A percentile compares a stretch with the other conserved stretches of the same genome.
phyloP scores from a whole-genome alignment of 2,329 filamentous ascomycete species.

The Colletotrichum neosansevieriae region DNA sequence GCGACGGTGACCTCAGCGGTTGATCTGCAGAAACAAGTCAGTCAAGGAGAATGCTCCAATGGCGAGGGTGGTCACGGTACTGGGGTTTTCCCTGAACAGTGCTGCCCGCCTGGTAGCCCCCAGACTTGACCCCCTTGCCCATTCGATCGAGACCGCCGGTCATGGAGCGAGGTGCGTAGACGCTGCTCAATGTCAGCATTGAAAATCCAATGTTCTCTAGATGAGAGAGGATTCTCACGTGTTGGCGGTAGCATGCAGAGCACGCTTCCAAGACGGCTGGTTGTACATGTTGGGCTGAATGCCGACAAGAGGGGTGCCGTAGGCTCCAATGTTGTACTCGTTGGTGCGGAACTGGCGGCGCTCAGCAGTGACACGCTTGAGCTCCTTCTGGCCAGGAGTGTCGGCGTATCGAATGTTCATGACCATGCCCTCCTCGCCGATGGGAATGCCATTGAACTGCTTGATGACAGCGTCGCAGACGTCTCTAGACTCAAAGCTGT shows the following conservation, averaged over 20 bases:
- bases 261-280: constrained; percentile 53
- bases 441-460: constrained; percentile 83
- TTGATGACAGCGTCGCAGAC: constrained; percentile 91
- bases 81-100: constrained; percentile 40
- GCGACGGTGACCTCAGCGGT: constrained; percentile 25
- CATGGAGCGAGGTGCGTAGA: constrained; percentile 37
- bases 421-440: constrained; percentile 83
- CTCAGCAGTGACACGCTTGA: constrained; percentile 96
- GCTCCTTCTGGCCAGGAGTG: constrained; percentile 93
- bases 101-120: constrained; percentile 38
- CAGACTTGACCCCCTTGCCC: constrained; percentile 39
- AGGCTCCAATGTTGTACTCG: constrained; percentile 86
- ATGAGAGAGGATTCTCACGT: constrained; percentile 12
- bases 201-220: background rate
- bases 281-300: constrained; percentile 63
- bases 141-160: constrained; percentile 38
- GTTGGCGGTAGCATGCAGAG: constrained; percentile 33
- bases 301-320: constrained; percentile 72
- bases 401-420: constrained; percentile 97
- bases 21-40: constrained; percentile 46
- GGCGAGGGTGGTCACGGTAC: constrained; percentile 38
- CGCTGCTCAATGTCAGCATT: constrained; percentile 13
- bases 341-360: constrained; percentile 95
- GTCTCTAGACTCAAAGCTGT: constrained; percentile 88
- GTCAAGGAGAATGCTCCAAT: constrained; percentile 44